These are phyloP conservation scores for Fusarium sp. DNA, from an alignment of 2,329 filamentous ascomycete species.

Conservation along the genomic window DNA sequence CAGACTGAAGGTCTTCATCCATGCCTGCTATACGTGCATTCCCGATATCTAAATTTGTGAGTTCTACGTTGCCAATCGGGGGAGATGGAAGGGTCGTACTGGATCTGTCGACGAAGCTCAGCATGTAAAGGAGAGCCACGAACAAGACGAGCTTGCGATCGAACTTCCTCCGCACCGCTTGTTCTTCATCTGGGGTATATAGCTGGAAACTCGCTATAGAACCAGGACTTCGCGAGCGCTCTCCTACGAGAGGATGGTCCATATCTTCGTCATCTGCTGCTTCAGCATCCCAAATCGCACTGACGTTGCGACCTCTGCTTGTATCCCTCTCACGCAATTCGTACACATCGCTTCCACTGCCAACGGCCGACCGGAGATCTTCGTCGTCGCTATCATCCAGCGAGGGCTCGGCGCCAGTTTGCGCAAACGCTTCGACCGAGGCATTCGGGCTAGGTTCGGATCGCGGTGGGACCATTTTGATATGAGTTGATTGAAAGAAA, in stretches of 20 bases:
- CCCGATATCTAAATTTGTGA: conserved; percentile 64
- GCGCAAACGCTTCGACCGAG: conserved; percentile 54
- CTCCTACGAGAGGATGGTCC: conserved; percentile 38
- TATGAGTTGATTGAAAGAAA: conserved; percentile 12
- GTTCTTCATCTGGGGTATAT: conserved; percentile 77
- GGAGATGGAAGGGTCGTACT: conserved; percentile 65
- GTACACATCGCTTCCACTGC: conserved; percentile 49
- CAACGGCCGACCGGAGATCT: conserved; percentile 51
- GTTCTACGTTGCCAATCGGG: neutral
- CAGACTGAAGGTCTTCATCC: conserved; percentile 69
- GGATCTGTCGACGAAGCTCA: conserved; percentile 87
- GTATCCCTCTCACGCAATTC: conserved; percentile 48
- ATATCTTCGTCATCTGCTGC: conserved; percentile 36
- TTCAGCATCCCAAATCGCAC: conserved; percentile 38
- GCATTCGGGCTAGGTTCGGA: conserved; percentile 34
- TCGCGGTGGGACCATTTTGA: conserved; percentile 42
- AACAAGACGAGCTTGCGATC: conserved; percentile 84
- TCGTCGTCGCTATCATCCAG: conserved; percentile 54
- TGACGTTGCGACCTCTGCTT: conserved; percentile 20
- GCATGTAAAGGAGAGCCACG: conserved; percentile 83
- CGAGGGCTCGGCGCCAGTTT: conserved; percentile 54
- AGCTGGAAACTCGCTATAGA: conserved; percentile 55
- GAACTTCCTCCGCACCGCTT: conserved; percentile 77
- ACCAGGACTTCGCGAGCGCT: conserved; percentile 45
- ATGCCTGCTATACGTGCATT: conserved; percentile 74